Evolutionary conservation across 2,329 filamentous ascomycete genomes (phyloP), one percentile per base, ranked within the genome.

Genomic region (Claviceps sp.): DNA sequence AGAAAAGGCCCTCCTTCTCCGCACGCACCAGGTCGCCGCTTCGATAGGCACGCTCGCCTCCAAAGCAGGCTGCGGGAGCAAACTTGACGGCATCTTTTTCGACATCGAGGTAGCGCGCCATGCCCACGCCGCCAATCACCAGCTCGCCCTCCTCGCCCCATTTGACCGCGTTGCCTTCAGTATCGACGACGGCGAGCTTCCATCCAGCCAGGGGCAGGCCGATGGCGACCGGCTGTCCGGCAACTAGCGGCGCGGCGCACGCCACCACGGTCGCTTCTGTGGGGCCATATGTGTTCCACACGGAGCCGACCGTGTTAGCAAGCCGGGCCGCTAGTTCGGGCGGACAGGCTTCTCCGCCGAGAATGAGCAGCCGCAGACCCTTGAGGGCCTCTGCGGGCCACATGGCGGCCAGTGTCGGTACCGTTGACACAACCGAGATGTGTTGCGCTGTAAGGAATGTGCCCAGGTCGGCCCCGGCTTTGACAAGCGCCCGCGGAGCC

Each of bases 141-240:
- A 59, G 51, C 58, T 59, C 58, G 5, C 58, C 58, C 41, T 57
- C 55, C 38, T 59, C 52, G 16, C 58, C 58, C 58, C 68, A 60
- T 24, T 68, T 65, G 13, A 74, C 62, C n/a, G 70, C 66, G 50
- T 73, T 67, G 2, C 71, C 71, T 51, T 73, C 67, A 9, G 62
- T 59, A 37, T 67, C 72, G 56, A 58, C 56, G 14, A 59, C 58
- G 50, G 58, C 58, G n/a, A 59, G 53, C 40, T 55, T 55, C 58
- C 58, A 59, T 1, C 58, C 58, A 24, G 53, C 55, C 11, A 59
- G 55, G 13, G 58, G 58, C 5, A 59, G 54, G 7, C 58, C 58
- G 48, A 59, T 59, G 30, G 54, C 51, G 5, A 59, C 55, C 41
- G 54, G 47, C 47, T 56, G 50, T 26, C 55, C 56, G 50, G 54